A percentile compares a stretch with the other conserved stretches of the same genome.
These are phyloP conservation scores for Monosporascus sp. DNA, from an alignment of 2,329 filamentous ascomycete species.

Conservation along the genomic window DNA sequence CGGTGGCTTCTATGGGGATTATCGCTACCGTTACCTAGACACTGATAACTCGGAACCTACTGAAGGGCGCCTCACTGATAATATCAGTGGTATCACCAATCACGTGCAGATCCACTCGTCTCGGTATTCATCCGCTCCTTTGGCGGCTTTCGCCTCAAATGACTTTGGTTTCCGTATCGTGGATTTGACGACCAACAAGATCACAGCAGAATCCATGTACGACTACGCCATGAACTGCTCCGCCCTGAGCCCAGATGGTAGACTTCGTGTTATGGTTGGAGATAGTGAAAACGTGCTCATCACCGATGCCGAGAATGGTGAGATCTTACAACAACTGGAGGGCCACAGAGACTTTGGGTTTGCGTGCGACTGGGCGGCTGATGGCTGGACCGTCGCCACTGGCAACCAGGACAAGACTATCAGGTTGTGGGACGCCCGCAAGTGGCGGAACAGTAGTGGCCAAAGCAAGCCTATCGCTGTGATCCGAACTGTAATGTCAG, in stretches of 20 bases:
- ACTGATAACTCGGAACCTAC: conserved; percentile 31
- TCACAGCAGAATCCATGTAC: conserved; percentile 50
- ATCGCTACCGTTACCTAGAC: conserved; percentile 43
- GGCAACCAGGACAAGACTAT: conserved; percentile 70
- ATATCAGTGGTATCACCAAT: conserved; percentile 56
- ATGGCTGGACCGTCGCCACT: conserved; percentile 71
- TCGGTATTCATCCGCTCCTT: conserved; percentile 45
- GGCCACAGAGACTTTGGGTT: conserved; percentile 70
- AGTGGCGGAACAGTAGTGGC: conserved; percentile 54
- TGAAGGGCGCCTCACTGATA: conserved; percentile 43
- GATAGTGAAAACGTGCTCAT: conserved; percentile 63
- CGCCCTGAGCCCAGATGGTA: conserved; percentile 64
- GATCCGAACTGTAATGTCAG: conserved; percentile 61
- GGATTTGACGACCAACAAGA: conserved; percentile 53
- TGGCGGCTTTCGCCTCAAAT: conserved; percentile 59
- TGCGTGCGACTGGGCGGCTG: conserved; percentile 73
- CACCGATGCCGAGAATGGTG: conserved; percentile 61
- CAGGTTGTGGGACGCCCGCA: conserved; percentile 71
- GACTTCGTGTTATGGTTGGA: conserved; percentile 68
- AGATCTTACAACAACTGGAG: conserved; percentile 49
- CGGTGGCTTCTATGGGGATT: conserved; percentile 54
- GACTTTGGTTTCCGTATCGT: conserved; percentile 54
- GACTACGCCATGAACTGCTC: conserved; percentile 66
- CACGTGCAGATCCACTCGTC: conserved; percentile 55
- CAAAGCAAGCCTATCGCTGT: conserved; percentile 42